phyloP scores from a whole-genome alignment of 169 alveolate species.

The Plasmodium yoelii region DNA sequence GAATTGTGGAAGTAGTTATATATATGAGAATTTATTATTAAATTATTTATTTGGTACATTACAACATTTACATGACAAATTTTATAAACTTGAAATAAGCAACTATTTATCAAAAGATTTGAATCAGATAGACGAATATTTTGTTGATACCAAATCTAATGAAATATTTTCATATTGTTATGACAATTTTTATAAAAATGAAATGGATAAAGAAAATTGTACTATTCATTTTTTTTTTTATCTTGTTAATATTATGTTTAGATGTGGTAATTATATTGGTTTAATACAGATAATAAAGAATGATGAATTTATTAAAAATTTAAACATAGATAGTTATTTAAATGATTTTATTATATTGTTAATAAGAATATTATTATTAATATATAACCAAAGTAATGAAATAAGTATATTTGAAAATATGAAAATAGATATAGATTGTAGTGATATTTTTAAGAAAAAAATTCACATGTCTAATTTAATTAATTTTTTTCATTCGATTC shows the following conservation, averaged over 20 bases:
- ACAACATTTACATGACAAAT: conserved; percentile 75
- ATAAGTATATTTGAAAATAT: conserved; percentile 48
- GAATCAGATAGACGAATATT: conserved; percentile 64
- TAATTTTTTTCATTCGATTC: conserved; percentile 66
- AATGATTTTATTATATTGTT: conserved; percentile 69
- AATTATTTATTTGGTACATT: conserved; percentile 70
- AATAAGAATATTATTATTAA: conserved; percentile 65
- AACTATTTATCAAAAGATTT: conserved; percentile 70
- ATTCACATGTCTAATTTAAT: conserved; percentile 57
- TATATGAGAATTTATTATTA: conserved; percentile 56
- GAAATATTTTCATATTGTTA: conserved; percentile 69
- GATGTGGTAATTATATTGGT: conserved; percentile 75
- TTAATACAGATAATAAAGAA: conserved; percentile 66
- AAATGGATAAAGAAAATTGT: conserved; percentile 73
- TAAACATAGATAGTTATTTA: conserved; percentile 40
- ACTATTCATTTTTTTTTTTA: conserved; percentile 73
- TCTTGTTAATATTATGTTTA: conserved; percentile 64
- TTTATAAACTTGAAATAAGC: conserved; percentile 69
- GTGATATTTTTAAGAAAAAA: conserved; percentile 58
- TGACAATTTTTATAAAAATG: conserved; percentile 68
- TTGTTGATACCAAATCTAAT: conserved; percentile 66
- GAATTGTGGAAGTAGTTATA: conserved; percentile 2
- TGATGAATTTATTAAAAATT: conserved; percentile 49
- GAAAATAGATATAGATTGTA: conserved; percentile 57
- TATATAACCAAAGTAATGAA: conserved; percentile 51